phyloP scores from a whole-genome alignment of 1,284 basidiomycete genomes.

The Microbotryomycetes sp. region DNA sequence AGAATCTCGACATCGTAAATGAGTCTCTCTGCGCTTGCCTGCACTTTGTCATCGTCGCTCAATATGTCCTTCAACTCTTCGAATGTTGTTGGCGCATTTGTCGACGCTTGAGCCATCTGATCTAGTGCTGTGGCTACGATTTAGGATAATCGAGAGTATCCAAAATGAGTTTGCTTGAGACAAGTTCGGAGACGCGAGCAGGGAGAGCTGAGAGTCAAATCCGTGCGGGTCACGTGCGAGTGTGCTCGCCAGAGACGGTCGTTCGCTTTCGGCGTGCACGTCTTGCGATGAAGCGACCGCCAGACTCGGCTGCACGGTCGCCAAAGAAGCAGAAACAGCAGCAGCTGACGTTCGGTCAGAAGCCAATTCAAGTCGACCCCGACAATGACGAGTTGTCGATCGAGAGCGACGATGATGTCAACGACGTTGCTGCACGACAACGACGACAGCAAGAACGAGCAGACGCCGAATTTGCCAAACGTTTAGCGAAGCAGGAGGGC shows the following conservation, averaged over 20 bases:
- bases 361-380: background rate
- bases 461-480: background rate
- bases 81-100: conserved; percentile 52
- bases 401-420: background rate
- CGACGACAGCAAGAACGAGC: background rate
- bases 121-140: background rate
- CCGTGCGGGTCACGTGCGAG: background rate
- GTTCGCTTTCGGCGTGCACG: background rate
- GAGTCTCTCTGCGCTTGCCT: conserved; percentile 83
- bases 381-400: background rate
- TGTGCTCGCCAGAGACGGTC: background rate
- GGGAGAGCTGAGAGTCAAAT: too few relatives aligned
- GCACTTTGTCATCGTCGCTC: conserved; percentile 69
- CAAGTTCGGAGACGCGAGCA: too few relatives aligned
- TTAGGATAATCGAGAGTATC: background rate
- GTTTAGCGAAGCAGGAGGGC: background rate
- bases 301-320: background rate
- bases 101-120: background rate
- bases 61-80: conserved; percentile 58
- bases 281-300: background rate
- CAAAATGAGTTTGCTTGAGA: too few relatives aligned
- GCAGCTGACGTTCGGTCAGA: background rate
- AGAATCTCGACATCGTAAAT: conserved; percentile 27
- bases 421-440: background rate
- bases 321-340: background rate